These are phyloP conservation scores for Spergularia bocconei DNA, from an alignment of 148 eudicot species.

Conservation along the genomic window DNA sequence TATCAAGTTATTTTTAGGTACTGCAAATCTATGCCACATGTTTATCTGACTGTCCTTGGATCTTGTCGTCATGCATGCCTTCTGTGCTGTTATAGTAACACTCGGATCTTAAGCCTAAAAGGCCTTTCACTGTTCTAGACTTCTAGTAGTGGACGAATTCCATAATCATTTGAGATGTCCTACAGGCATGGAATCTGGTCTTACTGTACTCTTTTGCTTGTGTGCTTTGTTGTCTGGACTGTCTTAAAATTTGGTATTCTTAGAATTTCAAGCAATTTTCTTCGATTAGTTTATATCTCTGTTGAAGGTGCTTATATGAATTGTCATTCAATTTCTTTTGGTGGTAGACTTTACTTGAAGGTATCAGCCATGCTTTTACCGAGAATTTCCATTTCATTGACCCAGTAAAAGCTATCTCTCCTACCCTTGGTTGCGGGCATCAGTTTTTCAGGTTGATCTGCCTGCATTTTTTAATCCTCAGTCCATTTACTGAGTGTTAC, in stretches of 20 bases:
- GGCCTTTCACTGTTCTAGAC: no score
- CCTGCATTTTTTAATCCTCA: conserved; percentile 10
- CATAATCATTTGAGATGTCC: no score
- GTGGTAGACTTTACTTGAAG: conserved; percentile 87
- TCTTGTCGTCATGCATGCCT: background rate
- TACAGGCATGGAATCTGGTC: no score
- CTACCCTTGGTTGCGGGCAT: conserved; percentile 79
- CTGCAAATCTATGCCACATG: background rate
- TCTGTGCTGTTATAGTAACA: background rate
- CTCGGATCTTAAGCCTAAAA: no score
- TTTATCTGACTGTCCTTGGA: background rate
- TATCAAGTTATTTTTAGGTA: background rate
- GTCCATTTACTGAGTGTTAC: background rate
- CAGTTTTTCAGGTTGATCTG: conserved; percentile 78
- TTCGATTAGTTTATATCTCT: background rate
- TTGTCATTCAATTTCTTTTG: conserved; percentile 4
- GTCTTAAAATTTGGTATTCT: background rate
- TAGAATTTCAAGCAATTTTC: background rate
- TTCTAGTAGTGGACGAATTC: no score
- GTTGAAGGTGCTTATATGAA: no score
- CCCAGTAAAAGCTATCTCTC: conserved; percentile 94
- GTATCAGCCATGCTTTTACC: conserved; percentile 78
- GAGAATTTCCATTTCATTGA: conserved; percentile 87
- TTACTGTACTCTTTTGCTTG: background rate
- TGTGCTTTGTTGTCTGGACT: background rate